These are phyloP conservation scores for Pichia sp. DNA, from an alignment of 1,139 yeast genomes.

Conservation along the genomic window DNA sequence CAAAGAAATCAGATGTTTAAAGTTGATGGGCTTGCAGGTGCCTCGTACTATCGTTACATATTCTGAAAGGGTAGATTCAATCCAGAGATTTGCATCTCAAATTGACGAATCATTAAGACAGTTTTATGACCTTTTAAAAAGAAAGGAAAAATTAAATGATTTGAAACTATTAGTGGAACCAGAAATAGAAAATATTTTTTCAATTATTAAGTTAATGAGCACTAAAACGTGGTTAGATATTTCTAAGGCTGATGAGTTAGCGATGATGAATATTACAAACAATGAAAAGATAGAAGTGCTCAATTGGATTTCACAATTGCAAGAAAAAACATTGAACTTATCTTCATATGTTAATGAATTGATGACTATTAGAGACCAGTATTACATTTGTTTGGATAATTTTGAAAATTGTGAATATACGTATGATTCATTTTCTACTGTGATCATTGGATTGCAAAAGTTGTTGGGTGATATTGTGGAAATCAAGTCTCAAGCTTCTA, in stretches of 20 bases:
- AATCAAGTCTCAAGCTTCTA: conserved; percentile 22
- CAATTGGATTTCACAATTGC: conserved; percentile 34
- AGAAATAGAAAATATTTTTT: conserved; percentile 37
- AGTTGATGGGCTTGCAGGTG: conserved; percentile 53
- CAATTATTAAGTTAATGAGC: conserved; percentile 1
- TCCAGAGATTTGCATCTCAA: conserved; percentile 59
- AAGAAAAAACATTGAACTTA: conserved; percentile 37
- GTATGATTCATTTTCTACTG: background rate
- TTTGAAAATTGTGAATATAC: conserved; percentile 36
- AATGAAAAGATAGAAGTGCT: conserved; percentile 34
- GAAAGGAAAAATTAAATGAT: conserved; percentile 36
- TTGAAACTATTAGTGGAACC: conserved; percentile 44
- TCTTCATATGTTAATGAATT: conserved; percentile 36
- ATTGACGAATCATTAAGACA: conserved; percentile 49
- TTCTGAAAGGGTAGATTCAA: conserved; percentile 44
- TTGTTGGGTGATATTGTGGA: background rate
- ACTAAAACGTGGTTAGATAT: conserved; percentile 52
- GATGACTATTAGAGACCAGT: conserved; percentile 8
- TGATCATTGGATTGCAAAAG: background rate
- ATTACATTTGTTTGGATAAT: conserved; percentile 27
- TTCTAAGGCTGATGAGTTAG: conserved; percentile 48
- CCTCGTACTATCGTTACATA: conserved; percentile 49
- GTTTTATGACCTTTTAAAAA: conserved; percentile 28
- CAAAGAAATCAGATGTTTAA: conserved; percentile 54
- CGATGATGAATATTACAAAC: background rate